These are phyloP conservation scores for Globisporangium cystogenes DNA, from an alignment of 352 stramenopile species.

Conservation along the genomic window DNA sequence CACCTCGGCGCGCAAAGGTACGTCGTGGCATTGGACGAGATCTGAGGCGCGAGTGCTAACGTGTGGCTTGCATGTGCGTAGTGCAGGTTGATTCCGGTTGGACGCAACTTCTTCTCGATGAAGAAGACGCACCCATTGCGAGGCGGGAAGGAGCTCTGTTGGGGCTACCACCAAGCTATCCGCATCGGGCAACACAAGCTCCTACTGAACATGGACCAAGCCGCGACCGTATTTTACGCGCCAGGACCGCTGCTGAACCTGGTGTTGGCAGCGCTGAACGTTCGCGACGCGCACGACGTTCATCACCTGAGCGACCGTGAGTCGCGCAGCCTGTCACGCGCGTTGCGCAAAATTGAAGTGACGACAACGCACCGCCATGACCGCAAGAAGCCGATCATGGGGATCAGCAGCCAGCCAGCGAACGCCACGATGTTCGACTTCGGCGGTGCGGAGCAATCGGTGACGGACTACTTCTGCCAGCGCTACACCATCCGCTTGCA, in stretches of 20 bases:
- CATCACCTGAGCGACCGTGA: constrained; percentile 26
- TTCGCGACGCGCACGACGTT: constrained; percentile 26
- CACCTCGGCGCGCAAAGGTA: constrained; percentile 39
- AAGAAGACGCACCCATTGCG: constrained; percentile 51
- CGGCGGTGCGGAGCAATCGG: constrained; percentile 38
- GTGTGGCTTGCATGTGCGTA: background rate
- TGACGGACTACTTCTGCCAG: constrained; percentile 57
- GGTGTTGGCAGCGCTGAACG: constrained; percentile 30
- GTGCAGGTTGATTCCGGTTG: constrained; percentile 44
- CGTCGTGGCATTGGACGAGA: background rate
- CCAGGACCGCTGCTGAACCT: constrained; percentile 48
- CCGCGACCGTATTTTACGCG: constrained; percentile 62
- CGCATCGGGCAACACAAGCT: constrained; percentile 45
- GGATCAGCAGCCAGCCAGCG: constrained; percentile 35
- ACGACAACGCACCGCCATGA: constrained; percentile 55
- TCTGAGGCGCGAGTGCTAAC: background rate
- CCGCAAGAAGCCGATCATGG: constrained; percentile 43
- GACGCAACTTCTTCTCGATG: constrained; percentile 69
- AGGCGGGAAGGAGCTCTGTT: constrained; percentile 64
- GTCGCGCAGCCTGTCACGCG: constrained; percentile 23
- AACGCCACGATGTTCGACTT: constrained; percentile 40
- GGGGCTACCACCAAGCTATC: constrained; percentile 69
- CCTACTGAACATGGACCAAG: constrained; percentile 68
- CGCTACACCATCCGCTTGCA: constrained; percentile 49
- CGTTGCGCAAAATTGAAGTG: constrained; percentile 48